A percentile compares a stretch with the other conserved stretches of the same genome.
Evolutionary conservation across 169 alveolate genomes (phyloP).

Genomic region (Babesia gibsoni): DNA sequence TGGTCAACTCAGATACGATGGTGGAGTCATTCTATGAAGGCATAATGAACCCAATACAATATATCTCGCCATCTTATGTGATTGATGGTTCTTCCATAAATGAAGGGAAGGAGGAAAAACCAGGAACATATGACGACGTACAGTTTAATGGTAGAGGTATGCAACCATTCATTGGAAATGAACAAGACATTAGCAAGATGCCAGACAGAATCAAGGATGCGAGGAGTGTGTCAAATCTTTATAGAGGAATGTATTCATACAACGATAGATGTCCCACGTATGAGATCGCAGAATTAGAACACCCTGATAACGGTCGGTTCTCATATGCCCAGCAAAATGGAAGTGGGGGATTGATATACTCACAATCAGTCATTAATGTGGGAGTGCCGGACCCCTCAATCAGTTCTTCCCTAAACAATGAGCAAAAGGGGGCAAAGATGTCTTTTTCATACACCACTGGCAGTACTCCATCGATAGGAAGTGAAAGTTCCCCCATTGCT

Average conservation of each 20-base stretch:
- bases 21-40: conserved; percentile 18
- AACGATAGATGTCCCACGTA: too few species aligned
- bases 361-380: background rate
- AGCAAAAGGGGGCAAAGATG: too few species aligned
- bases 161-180: background rate
- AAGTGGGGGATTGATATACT: background rate
- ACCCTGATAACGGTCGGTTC: too few species aligned
- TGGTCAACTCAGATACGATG: background rate
- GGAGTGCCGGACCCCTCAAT: background rate
- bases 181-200: background rate
- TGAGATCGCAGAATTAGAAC: too few species aligned
- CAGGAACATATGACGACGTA: background rate
- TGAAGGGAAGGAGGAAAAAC: background rate
- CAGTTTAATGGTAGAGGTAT: background rate
- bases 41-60: conserved; percentile 20
- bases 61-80: conserved; percentile 13
- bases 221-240: background rate
- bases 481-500: conserved; percentile 1
- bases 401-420: background rate
- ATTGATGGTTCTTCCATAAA: background rate
- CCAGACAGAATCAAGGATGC: background rate
- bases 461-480: background rate
- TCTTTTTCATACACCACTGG: background rate
- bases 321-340: background rate
- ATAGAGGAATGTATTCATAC: background rate